Percentiles rank a stretch among this genome's conserved stretches.
Evolutionary conservation across 805 yeast species (phyloP).

Genomic region (Vanderwaltozyma tropicalis): DNA sequence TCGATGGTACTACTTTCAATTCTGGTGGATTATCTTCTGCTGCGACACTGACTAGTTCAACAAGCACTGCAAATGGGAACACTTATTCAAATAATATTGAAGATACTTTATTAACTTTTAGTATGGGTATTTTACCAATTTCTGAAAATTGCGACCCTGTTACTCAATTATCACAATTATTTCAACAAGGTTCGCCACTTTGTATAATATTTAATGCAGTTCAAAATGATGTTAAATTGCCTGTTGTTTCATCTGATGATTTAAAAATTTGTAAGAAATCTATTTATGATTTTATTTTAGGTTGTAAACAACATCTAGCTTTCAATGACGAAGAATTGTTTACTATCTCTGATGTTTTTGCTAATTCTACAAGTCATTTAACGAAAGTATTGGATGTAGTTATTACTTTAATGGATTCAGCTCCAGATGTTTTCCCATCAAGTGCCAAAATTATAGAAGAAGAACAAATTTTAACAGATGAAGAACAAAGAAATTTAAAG

Average conservation of each 20-base stretch:
- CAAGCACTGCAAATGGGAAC: constrained; percentile 4
- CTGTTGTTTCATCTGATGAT: constrained; percentile 68
- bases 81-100: constrained; percentile 17
- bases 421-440: constrained; percentile 34
- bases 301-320: constrained; percentile 67
- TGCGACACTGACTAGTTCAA: constrained; percentile 3
- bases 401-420: constrained; percentile 47
- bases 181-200: constrained; percentile 87
- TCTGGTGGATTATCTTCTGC: constrained; percentile 16
- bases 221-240: constrained; percentile 46
- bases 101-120: constrained; percentile 42
- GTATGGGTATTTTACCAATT: constrained; percentile 70
- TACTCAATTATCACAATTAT: constrained; percentile 76
- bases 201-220: constrained; percentile 75
- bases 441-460: constrained; percentile 22
- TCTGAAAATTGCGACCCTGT: constrained; percentile 79
- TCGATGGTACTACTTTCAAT: constrained; percentile 19
- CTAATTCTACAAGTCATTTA: constrained; percentile 69
- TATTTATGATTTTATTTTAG: constrained; percentile 80
- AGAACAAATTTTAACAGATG: constrained; percentile 12
- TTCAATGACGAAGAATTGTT: constrained; percentile 75
- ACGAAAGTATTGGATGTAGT: constrained; percentile 68
- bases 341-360: constrained; percentile 81
- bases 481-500: constrained; percentile 15
- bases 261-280: constrained; percentile 76